Evolutionary conservation across 2,329 filamentous ascomycete genomes (phyloP).

Genomic region (Alternaria sp.): DNA sequence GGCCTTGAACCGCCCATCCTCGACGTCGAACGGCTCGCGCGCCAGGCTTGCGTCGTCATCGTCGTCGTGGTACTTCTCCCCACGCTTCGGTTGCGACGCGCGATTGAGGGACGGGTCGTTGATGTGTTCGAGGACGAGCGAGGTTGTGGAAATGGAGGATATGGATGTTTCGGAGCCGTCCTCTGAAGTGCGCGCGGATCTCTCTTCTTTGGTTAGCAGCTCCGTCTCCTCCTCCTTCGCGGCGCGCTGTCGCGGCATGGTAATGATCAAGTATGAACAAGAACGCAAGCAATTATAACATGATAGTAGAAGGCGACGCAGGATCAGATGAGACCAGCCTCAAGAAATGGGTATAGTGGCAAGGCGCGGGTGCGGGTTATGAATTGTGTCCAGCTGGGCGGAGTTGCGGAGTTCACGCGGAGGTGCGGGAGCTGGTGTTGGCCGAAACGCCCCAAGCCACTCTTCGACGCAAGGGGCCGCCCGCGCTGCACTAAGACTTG

Average conservation of each 20-base stretch:
- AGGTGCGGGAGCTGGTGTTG: conserved; percentile 32
- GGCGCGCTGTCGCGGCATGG: conserved; percentile 44
- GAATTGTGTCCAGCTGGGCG: conserved; percentile 8
- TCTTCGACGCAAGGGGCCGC: conserved; percentile 27
- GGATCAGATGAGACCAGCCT: background rate
- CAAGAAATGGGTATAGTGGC: background rate
- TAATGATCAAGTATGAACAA: conserved; percentile 10
- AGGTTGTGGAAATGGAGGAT: conserved; percentile 83
- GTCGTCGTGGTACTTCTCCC: conserved; percentile 50
- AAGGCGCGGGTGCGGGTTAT: conserved; percentile 9
- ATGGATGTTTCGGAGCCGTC: conserved; percentile 60
- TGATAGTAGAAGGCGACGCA: conserved; percentile 10
- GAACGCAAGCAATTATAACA: conserved; percentile 16
- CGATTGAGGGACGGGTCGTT: conserved; percentile 59
- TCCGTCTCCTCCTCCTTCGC: conserved; percentile 53
- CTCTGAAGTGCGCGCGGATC: conserved; percentile 39
- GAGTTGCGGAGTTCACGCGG: conserved; percentile 35
- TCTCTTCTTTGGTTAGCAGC: conserved; percentile 50
- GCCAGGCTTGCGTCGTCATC: conserved; percentile 52
- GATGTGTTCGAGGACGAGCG: conserved; percentile 79
- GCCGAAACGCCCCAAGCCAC: conserved; percentile 40
- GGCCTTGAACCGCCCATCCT: conserved; percentile 55
- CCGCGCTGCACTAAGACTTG: conserved; percentile 8
- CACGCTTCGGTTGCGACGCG: conserved; percentile 32
- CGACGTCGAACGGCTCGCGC: conserved; percentile 58